phyloP scores from a whole-genome alignment of 2,329 filamentous ascomycete genomes.

The Fusarium agapanthi region DNA sequence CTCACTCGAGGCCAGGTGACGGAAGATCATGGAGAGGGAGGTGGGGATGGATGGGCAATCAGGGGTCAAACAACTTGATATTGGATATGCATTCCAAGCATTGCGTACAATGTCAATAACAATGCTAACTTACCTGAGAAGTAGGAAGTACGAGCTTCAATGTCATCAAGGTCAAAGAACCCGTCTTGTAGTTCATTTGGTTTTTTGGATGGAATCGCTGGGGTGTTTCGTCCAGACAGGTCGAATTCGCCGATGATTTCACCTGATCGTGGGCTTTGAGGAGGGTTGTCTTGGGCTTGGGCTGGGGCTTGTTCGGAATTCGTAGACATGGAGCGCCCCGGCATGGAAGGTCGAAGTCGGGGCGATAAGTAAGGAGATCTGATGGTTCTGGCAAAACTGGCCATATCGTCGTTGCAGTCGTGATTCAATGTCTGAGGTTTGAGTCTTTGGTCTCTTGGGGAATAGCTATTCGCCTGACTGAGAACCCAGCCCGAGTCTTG shows the following conservation, averaged over 20 bases:
- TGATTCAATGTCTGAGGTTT: constrained; percentile 16
- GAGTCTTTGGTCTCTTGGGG: constrained; percentile 10
- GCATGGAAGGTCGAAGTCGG: constrained; percentile 54
- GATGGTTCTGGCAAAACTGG: constrained; percentile 59
- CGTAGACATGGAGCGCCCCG: constrained; percentile 55
- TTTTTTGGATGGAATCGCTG: constrained; percentile 24
- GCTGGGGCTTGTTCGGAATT: constrained; percentile 52
- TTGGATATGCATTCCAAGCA: constrained; percentile 24
- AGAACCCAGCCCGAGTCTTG: constrained; percentile 32
- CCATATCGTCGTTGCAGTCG: constrained; percentile 49
- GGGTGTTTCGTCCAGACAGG: constrained; percentile 44
- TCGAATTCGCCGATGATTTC: constrained; percentile 43
- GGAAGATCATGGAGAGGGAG: constrained; percentile 15
- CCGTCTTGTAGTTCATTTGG: constrained; percentile 23
- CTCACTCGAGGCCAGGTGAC: constrained; percentile 28
- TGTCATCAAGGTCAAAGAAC: constrained; percentile 23
- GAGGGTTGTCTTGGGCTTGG: constrained; percentile 40
- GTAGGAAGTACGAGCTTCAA: constrained; percentile 11
- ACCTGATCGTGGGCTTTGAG: constrained; percentile 42
- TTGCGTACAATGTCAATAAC: neutral
- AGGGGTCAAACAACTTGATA: constrained; percentile 1
- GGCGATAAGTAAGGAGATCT: constrained; percentile 57
- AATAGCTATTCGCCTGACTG: constrained; percentile 23
- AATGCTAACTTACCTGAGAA: constrained; percentile 24
- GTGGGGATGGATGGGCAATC: constrained; percentile 1